A percentile compares a stretch with the other conserved stretches of the same genome.
Conservation (phyloP, 352 stramenopile species). For the Phytophthora pluvialis region DNA sequence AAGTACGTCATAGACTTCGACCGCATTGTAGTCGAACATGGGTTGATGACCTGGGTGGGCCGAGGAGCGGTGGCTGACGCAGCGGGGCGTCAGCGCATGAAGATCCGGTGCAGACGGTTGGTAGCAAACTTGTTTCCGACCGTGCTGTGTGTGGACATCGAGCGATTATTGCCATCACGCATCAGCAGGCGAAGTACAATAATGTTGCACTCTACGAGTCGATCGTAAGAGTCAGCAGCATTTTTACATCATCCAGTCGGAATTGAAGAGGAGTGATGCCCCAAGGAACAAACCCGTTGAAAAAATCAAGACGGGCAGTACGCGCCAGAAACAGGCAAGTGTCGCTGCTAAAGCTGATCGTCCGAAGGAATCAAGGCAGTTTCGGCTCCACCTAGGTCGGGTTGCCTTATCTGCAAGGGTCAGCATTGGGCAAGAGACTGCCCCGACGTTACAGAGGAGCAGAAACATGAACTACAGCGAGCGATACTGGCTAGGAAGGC, state of each 20-base stretch:
- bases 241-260: not conserved
- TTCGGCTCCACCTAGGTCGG: not conserved
- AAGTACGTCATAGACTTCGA: conserved; percentile 10
- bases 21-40: not conserved
- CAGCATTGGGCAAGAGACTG: not conserved
- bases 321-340: not conserved
- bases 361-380: not conserved
- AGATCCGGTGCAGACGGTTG: not conserved
- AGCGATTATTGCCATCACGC: not conserved
- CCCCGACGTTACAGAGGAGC: too few relatives aligned
- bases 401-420: not conserved
- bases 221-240: not conserved
- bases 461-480: too few relatives aligned
- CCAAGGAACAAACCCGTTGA: not conserved
- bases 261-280: not conserved
- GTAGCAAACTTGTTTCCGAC: not conserved
- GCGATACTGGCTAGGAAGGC: too few relatives aligned
- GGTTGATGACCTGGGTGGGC: not conserved
- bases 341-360: not conserved
- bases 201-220: not conserved
- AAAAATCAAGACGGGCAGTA: not conserved
- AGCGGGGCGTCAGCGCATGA: conserved; percentile 5
- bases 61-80: conserved; percentile 5
- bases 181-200: not conserved
- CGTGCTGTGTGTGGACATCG: not conserved